phyloP scores from a whole-genome alignment of 2,329 filamentous ascomycete genomes.

The Colletotrichum tanaceti region DNA sequence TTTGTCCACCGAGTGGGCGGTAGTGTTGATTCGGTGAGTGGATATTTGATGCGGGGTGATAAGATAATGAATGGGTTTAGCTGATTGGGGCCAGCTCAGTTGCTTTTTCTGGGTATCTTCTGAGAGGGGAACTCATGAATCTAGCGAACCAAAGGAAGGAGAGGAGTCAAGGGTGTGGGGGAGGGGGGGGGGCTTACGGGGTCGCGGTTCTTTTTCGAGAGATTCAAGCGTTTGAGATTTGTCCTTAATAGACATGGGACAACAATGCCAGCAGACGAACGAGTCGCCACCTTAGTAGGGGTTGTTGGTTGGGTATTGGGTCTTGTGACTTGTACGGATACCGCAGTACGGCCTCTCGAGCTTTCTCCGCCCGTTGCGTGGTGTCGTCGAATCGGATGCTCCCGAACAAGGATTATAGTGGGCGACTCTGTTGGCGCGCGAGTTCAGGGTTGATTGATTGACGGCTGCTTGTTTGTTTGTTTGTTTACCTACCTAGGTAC shows the following conservation, averaged over 20 bases:
- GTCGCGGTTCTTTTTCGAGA: not conserved
- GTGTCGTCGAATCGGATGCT: constrained; percentile 33
- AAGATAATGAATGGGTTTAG: constrained; percentile 32
- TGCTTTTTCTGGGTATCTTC: constrained; percentile 17
- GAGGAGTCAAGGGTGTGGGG: not conserved
- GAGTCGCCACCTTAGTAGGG: not conserved
- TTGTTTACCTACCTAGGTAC: too few species aligned
- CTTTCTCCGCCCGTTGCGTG: constrained; percentile 5
- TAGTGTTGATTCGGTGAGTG: constrained; percentile 36
- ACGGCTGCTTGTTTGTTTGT: constrained; percentile 35
- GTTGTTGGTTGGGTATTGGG: not conserved
- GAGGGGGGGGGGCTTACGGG: not conserved
- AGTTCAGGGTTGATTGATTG: not conserved
- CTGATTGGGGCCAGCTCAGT: constrained; percentile 40
- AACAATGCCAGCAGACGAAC: not conserved
- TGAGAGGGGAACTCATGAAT: not conserved
- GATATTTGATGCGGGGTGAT: constrained; percentile 37
- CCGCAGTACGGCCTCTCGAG: constrained; percentile 1
- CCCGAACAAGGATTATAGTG: not conserved
- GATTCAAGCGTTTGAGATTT: constrained; percentile 8
- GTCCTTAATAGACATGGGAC: constrained; percentile 1
- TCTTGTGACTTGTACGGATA: not conserved
- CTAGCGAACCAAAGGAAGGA: constrained; percentile 5
- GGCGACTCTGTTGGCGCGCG: constrained; percentile 14
- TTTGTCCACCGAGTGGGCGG: too few species aligned